Evolutionary conservation across 441 rosid species (phyloP).

Genomic region (Kokia cookei): DNA sequence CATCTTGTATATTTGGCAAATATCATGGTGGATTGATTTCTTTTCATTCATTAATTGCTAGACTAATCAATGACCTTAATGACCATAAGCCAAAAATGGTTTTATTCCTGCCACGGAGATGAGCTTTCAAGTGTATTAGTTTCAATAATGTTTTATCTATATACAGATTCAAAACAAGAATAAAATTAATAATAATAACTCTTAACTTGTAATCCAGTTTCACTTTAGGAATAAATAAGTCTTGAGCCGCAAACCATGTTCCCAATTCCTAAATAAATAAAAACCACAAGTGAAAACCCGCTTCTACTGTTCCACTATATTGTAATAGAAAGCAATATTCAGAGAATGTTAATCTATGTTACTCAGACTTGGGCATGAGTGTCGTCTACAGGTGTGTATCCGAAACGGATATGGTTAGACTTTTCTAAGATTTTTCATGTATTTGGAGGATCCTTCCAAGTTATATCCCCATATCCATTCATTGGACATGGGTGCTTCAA

Average conservation of each 20-base stretch:
- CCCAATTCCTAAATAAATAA: background rate
- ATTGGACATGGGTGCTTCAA: too few relatives aligned
- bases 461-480: too few relatives aligned
- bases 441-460: too few relatives aligned
- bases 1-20: background rate
- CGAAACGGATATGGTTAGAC: too few relatives aligned
- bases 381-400: too few relatives aligned
- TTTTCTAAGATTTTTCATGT: too few relatives aligned
- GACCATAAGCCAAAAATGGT: background rate
- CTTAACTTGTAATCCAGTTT: background rate
- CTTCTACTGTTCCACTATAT: background rate
- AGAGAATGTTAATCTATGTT: background rate
- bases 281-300: background rate
- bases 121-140: background rate
- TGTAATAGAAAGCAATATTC: background rate
- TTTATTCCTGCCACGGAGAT: background rate
- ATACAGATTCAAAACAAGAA: background rate
- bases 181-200: background rate
- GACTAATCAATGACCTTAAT: background rate
- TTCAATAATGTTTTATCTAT: background rate
- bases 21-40: background rate
- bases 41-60: background rate
- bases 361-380: too few relatives aligned
- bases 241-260: background rate
- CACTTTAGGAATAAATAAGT: too few relatives aligned